Conservation (phyloP, 768 basidiomycete species). For the Calocybe gangraenosa region DNA sequence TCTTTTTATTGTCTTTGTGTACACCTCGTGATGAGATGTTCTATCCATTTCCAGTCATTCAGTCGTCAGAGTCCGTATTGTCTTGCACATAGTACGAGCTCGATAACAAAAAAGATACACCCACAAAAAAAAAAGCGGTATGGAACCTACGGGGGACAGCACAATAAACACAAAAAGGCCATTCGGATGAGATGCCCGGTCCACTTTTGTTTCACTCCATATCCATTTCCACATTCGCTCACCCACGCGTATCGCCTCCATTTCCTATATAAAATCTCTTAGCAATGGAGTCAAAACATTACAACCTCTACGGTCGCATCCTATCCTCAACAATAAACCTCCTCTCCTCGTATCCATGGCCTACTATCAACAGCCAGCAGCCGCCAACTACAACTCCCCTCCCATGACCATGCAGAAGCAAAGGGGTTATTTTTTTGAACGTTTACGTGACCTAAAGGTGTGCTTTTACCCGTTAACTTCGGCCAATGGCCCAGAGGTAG, state of each 20-base stretch:
- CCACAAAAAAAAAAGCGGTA: constrained; percentile 10
- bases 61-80: constrained; percentile 19
- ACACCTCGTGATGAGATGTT: constrained; percentile 17
- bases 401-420: constrained; percentile 45
- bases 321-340: constrained; percentile 3
- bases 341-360: constrained; percentile 26
- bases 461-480: too few species aligned
- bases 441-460: constrained; percentile 68
- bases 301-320: constrained; percentile 15
- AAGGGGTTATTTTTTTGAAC: constrained; percentile 78
- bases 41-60: constrained; percentile 9
- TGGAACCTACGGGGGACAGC: constrained; percentile 10
- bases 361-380: constrained; percentile 66
- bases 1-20: constrained; percentile 18
- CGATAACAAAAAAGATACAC: constrained; percentile 12
- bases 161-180: constrained; percentile 18
- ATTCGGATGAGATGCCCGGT: constrained; percentile 15
- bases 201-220: constrained; percentile 18
- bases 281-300: constrained; percentile 18
- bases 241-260: constrained; percentile 20
- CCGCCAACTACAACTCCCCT: constrained; percentile 71
- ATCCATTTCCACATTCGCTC: constrained; percentile 15
- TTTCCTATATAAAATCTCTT: constrained; percentile 22
- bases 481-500: too few species aligned
- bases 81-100: constrained; percentile 16